A percentile compares a stretch with the other conserved stretches of the same genome.
These are phyloP conservation scores for Herpetospermum pedunculosum DNA, from an alignment of 306 rosid species.

Conservation along the genomic window DNA sequence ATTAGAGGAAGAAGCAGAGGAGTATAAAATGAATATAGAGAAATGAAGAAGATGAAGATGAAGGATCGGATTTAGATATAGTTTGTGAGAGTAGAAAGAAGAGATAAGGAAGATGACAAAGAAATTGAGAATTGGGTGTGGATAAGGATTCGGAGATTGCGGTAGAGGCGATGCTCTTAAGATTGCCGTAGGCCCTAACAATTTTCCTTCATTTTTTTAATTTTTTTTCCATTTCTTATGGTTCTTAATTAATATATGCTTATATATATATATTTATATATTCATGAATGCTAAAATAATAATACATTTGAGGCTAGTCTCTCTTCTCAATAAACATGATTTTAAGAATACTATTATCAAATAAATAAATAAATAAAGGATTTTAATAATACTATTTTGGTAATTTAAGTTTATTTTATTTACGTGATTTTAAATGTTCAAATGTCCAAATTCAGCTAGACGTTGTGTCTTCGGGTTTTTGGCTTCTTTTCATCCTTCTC, in stretches of 20 bases:
- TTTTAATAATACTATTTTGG: too few species aligned
- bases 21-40: neutral
- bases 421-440: too few species aligned
- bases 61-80: conserved; percentile 29
- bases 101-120: conserved; percentile 11
- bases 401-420: too few species aligned
- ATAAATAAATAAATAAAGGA: too few species aligned
- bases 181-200: conserved; percentile 38
- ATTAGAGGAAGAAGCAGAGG: neutral
- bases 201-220: neutral
- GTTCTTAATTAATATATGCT: neutral
- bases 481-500: too few species aligned
- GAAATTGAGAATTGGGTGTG: conserved; percentile 2
- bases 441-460: too few species aligned
- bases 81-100: neutral
- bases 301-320: neutral
- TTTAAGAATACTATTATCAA: too few species aligned
- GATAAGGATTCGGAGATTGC: conserved; percentile 62
- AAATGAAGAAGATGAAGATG: neutral
- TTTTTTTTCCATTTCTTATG: neutral
- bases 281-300: neutral
- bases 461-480: too few species aligned
- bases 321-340: too few species aligned
- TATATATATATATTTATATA: neutral
- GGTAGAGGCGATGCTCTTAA: conserved; percentile 19